Evolutionary conservation across 257 asterid genomes (phyloP).

Genomic region (Rauvolfia tetraphylla): DNA sequence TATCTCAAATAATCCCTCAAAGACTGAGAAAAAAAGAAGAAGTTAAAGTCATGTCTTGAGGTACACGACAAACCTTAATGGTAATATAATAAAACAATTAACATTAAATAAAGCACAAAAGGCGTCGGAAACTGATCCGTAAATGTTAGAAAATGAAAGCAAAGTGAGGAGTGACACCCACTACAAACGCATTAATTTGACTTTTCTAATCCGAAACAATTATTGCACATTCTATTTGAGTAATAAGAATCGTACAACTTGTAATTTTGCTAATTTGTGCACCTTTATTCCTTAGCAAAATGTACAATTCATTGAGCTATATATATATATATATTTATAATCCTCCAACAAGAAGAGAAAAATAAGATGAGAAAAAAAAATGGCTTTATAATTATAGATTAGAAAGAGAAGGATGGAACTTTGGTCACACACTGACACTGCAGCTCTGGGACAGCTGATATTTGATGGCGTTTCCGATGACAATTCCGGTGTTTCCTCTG

Average conservation of each 20-base stretch:
- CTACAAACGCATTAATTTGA: slow-evolving; percentile 5
- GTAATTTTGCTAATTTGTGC: slow-evolving; percentile 13
- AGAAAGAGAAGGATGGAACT: not conserved
- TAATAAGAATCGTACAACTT: slow-evolving; percentile 9
- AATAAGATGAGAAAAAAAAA: not conserved
- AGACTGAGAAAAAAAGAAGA: not conserved
- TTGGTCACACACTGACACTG: slow-evolving; percentile 48
- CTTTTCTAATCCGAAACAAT: slow-evolving; percentile 8
- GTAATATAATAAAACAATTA: not conserved
- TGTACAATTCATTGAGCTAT: slow-evolving; percentile 21
- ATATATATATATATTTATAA: not conserved
- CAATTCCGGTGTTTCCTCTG: slow-evolving; percentile 34
- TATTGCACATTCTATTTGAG: not conserved
- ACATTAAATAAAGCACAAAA: not conserved
- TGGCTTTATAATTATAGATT: not conserved
- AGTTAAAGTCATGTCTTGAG: slow-evolving; percentile 6
- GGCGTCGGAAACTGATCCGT: not conserved
- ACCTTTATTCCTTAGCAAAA: slow-evolving; percentile 19
- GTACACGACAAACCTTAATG: not conserved
- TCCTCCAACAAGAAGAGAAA: not conserved
- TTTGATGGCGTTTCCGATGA: slow-evolving; percentile 57
- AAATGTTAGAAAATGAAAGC: not conserved
- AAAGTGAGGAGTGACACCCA: not conserved
- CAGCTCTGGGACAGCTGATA: slow-evolving; percentile 62
- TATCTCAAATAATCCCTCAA: not conserved